phyloP scores from a whole-genome alignment of 2,329 filamentous ascomycete species.

The Byssothecium circinans region DNA sequence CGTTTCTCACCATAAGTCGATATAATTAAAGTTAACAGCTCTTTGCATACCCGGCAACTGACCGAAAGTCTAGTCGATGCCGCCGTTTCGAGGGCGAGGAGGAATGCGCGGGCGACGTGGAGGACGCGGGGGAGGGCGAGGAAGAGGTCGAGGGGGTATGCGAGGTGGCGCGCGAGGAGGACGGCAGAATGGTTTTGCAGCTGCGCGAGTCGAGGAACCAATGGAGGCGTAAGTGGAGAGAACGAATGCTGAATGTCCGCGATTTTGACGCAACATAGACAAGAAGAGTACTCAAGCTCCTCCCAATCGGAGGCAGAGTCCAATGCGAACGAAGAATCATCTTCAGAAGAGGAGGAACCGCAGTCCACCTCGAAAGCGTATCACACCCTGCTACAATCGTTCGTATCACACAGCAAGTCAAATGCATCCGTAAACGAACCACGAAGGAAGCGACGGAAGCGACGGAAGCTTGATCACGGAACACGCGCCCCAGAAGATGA shows the following conservation, averaged over 20 bases:
- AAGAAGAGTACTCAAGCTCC: constrained; percentile 17
- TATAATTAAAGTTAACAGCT: too few species aligned
- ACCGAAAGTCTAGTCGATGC: constrained; percentile 4
- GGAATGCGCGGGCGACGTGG: constrained; percentile 20
- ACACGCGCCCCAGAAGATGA: constrained; percentile 11
- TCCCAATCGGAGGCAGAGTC: constrained; percentile 26
- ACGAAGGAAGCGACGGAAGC: constrained; percentile 56
- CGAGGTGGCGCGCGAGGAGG: constrained; percentile 27
- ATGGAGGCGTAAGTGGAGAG: constrained; percentile 34
- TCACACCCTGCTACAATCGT: constrained; percentile 58
- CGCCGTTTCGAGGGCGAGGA: constrained; percentile 26
- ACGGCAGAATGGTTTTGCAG: constrained; percentile 35
- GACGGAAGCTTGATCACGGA: constrained; percentile 53
- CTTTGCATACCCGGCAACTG: too few species aligned
- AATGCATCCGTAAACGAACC: constrained; percentile 46
- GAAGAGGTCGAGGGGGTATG: constrained; percentile 15
- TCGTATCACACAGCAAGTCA: constrained; percentile 44
- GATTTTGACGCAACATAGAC: constrained; percentile 20
- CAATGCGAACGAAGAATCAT: constrained; percentile 24
- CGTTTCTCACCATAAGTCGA: too few species aligned
- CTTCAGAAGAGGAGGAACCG: constrained; percentile 28
- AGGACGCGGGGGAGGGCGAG: constrained; percentile 4
- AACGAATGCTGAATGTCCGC: constrained; percentile 3
- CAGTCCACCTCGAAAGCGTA: constrained; percentile 51
- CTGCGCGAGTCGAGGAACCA: constrained; percentile 31